Evolutionary conservation across 192 early-diverging fungal genomes (phyloP).

Genomic region (Rhizophagus clarus): DNA sequence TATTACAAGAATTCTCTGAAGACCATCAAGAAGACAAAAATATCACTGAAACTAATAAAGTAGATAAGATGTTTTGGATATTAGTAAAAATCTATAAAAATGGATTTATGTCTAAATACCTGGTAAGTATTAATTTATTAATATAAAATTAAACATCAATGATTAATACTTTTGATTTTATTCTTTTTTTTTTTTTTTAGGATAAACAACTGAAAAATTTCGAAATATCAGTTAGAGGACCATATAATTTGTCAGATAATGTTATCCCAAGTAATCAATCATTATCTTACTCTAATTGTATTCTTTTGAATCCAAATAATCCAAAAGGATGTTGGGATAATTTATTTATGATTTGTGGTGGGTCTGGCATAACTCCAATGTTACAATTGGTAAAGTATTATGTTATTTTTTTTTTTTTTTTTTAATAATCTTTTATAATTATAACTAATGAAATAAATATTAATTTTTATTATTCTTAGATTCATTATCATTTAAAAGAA

Average conservation of each 20-base stretch:
- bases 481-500: neutral
- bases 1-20: neutral
- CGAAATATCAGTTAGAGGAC: conserved; percentile 23
- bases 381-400: conserved; percentile 52
- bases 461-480: neutral
- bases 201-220: conserved; percentile 19
- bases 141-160: too few relatives aligned
- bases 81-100: conserved; percentile 13
- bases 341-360: conserved; percentile 83
- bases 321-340: conserved; percentile 16
- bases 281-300: neutral
- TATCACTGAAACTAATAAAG: neutral
- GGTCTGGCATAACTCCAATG: conserved; percentile 94
- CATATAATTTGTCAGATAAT: conserved; percentile 24
- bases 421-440: neutral
- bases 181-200: neutral
- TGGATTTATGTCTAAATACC: conserved; percentile 16
- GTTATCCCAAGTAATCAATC: neutral
- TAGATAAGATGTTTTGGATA: neutral
- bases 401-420: neutral
- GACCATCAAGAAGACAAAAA: neutral
- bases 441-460: neutral
- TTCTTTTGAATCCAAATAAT: conserved; percentile 23
- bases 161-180: neutral
- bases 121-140: neutral